Evolutionary conservation across 345 rosid genomes (phyloP).

Genomic region (Eucalyptus leucophloia): DNA sequence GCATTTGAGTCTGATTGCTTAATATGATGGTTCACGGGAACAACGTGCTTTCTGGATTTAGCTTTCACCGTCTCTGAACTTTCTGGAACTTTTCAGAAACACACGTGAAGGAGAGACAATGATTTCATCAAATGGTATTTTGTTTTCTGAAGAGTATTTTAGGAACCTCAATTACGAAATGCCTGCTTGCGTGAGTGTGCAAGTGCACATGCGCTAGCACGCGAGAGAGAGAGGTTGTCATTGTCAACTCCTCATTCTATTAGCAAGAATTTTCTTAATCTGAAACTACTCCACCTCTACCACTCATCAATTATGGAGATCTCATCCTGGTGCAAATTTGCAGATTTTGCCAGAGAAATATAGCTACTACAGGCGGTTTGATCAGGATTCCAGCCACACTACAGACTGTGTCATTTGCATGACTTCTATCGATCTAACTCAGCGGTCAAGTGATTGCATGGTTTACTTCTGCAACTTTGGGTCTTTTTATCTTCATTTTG

Average conservation of each 20-base stretch:
- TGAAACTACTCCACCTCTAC: background rate
- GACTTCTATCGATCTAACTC: slow-evolving; percentile 69
- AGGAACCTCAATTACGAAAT: background rate
- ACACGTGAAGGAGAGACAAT: background rate
- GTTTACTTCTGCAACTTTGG: slow-evolving; percentile 8
- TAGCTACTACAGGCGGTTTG: slow-evolving; percentile 67
- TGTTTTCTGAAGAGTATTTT: background rate
- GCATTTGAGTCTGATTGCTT: background rate
- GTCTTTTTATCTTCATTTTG: background rate
- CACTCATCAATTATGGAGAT: background rate
- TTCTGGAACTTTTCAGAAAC: background rate
- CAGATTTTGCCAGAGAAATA: slow-evolving; percentile 96
- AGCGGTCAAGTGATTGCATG: slow-evolving; percentile 69
- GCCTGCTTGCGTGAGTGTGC: background rate
- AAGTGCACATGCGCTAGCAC: background rate
- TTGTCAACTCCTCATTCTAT: background rate
- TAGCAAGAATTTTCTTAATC: background rate
- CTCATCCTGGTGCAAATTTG: background rate
- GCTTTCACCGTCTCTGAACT: background rate
- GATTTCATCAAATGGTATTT: background rate
- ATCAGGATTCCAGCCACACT: slow-evolving; percentile 30
- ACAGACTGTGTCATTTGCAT: slow-evolving; percentile 95
- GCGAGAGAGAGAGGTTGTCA: background rate
- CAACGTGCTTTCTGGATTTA: background rate
- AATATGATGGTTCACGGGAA: background rate